phyloP scores from a whole-genome alignment of 106 monocot genomes.

The Iris macrosiphon region DNA sequence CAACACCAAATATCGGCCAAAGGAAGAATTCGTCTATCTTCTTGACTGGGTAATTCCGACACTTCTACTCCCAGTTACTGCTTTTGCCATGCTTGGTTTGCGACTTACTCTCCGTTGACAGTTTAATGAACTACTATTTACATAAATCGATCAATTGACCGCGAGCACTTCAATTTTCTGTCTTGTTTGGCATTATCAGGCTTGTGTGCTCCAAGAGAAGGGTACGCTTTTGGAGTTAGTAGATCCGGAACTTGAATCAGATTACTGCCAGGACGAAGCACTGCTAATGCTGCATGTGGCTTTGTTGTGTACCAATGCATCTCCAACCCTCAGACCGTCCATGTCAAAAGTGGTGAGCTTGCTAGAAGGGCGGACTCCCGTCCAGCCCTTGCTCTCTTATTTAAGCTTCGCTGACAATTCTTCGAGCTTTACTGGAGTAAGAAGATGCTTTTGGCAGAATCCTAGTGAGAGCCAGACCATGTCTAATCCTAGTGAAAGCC shows the following conservation, averaged over 20 bases:
- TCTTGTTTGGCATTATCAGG: slow-evolving; percentile 8
- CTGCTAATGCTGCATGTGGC: slow-evolving; percentile 5
- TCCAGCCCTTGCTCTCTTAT: slow-evolving; percentile 9
- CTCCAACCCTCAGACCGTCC: slow-evolving; percentile 20
- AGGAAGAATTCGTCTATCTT: slow-evolving; percentile 51
- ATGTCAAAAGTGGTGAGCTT: slow-evolving; percentile 20
- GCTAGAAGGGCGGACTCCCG: slow-evolving; percentile 11
- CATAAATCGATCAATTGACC: too few species aligned
- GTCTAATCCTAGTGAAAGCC: too few species aligned
- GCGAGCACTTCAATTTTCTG: too few species aligned
- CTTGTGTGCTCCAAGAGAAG: slow-evolving; percentile 17
- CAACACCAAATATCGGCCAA: slow-evolving; percentile 37
- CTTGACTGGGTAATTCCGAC: slow-evolving; percentile 42
- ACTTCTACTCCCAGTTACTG: too few species aligned
- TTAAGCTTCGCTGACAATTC: slow-evolving; percentile 1
- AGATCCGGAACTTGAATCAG: slow-evolving; percentile 12
- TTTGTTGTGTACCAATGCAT: slow-evolving; percentile 20
- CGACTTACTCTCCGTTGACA: too few species aligned
- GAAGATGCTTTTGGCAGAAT: slow-evolving; percentile 47
- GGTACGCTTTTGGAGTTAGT: slow-evolving; percentile 18
- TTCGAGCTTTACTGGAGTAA: neutral
- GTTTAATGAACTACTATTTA: too few species aligned
- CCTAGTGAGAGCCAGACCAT: slow-evolving; percentile 22
- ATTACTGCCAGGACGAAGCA: slow-evolving; percentile 16
- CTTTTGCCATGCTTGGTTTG: too few species aligned